Conservation (phyloP, 192 early-diverging fungal species). For the Jimgerdemannia lactiflua region DNA sequence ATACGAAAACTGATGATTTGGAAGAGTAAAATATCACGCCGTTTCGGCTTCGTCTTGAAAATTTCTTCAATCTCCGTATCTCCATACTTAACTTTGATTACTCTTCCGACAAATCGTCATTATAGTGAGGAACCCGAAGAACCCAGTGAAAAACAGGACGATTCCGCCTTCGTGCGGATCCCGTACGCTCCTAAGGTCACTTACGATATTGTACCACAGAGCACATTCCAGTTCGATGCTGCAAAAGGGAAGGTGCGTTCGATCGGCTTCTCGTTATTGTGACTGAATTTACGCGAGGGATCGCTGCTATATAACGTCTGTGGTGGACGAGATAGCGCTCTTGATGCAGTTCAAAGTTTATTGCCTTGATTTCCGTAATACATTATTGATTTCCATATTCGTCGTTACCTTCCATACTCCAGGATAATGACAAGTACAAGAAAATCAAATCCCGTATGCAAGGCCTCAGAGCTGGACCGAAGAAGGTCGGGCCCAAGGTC, state of each 20-base stretch:
- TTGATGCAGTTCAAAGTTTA: too few species aligned
- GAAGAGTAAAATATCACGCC: not conserved
- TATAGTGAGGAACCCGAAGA: not conserved
- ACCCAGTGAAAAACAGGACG: not conserved
- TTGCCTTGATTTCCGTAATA: not conserved
- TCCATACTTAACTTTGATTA: too few species aligned
- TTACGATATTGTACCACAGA: slow-evolving; percentile 38
- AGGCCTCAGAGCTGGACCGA: not conserved
- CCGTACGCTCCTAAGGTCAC: slow-evolving; percentile 28
- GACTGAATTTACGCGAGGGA: too few species aligned
- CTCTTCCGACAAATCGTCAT: too few species aligned
- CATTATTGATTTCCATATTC: not conserved
- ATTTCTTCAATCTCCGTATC: too few species aligned
- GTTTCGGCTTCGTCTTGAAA: too few species aligned
- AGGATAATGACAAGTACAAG: not conserved
- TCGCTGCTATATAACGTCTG: too few species aligned
- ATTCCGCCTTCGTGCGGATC: slow-evolving; percentile 25
- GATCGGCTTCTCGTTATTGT: too few species aligned
- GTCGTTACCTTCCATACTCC: not conserved
- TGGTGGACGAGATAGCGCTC: too few species aligned
- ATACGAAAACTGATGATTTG: slow-evolving; percentile 6
- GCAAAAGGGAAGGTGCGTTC: slow-evolving; percentile 7
- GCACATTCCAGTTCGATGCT: slow-evolving; percentile 25
- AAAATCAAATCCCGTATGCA: not conserved
- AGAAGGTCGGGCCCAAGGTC: not conserved